phyloP scores from a whole-genome alignment of 257 asterid species.

The Fraxinus pennsylvanica region DNA sequence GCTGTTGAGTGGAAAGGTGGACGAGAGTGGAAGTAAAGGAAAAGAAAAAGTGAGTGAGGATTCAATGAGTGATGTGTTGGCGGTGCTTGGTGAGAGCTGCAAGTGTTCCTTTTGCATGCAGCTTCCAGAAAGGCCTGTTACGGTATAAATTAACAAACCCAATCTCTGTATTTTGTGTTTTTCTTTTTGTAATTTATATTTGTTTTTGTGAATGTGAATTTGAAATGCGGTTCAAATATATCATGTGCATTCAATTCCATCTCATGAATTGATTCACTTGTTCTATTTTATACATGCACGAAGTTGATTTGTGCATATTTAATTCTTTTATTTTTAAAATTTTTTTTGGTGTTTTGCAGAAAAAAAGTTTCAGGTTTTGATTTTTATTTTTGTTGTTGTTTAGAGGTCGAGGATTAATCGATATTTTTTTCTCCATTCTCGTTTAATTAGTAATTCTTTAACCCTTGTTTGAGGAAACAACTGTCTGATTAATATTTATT shows the following conservation, averaged over 20 bases:
- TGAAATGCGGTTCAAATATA: background rate
- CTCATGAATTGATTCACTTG: background rate
- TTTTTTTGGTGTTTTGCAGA: background rate
- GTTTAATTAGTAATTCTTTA: background rate
- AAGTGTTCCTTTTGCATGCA: constrained; percentile 75
- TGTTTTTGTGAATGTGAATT: background rate
- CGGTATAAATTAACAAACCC: constrained; percentile 43
- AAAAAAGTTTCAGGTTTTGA: background rate
- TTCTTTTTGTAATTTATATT: background rate
- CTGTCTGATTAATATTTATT: too few species aligned
- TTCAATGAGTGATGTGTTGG: constrained; percentile 45
- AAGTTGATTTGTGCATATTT: background rate
- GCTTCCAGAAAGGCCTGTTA: constrained; percentile 83
- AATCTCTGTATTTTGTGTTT: background rate
- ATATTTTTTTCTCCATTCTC: background rate
- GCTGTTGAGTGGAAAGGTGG: constrained; percentile 52
- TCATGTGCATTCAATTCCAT: background rate
- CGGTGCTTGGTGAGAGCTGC: constrained; percentile 58
- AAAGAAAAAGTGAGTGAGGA: constrained; percentile 25
- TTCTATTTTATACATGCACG: background rate
- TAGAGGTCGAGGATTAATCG: too few species aligned
- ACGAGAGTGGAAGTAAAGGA: constrained; percentile 24
- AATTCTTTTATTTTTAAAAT: background rate
- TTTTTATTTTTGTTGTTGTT: background rate
- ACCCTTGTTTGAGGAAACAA: background rate